phyloP scores from a whole-genome alignment of 73 alveolate genomes.

The Urostyla sp. region DNA sequence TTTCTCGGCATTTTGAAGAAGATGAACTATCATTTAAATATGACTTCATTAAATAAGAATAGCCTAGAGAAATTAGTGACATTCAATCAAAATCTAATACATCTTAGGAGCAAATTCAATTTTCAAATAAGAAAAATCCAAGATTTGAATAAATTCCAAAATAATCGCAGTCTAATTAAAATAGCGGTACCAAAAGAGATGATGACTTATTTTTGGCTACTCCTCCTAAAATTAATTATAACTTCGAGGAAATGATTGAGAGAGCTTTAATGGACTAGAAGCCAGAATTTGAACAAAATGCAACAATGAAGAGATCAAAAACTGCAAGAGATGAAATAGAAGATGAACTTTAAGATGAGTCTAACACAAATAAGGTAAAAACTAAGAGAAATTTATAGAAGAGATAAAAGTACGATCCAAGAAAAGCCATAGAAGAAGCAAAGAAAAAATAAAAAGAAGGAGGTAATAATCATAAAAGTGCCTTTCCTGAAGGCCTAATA shows the following conservation, averaged over 20 bases:
- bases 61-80: no score
- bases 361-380: not conserved
- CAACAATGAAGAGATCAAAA: not conserved
- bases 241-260: constrained; percentile 53
- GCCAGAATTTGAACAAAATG: not conserved
- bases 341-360: not conserved
- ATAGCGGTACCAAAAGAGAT: not conserved
- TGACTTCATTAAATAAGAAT: no score
- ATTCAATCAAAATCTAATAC: no score
- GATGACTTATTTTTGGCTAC: not conserved
- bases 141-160: not conserved
- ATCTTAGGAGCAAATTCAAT: no score
- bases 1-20: no score
- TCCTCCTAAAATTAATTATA: constrained; percentile 50
- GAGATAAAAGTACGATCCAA: constrained; percentile 63
- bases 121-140: not conserved
- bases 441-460: constrained; percentile 30
- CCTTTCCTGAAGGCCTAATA: constrained; percentile 53
- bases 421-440: constrained; percentile 60
- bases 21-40: no score
- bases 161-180: not conserved
- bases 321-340: constrained; percentile 16
- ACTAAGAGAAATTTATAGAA: constrained; percentile 39
- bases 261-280: constrained; percentile 27
- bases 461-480: constrained; percentile 36